Base-by-base conservation (phyloP, 1,284 basidiomycete genomes). In the Cutaneotrichosporon sp. region DNA sequence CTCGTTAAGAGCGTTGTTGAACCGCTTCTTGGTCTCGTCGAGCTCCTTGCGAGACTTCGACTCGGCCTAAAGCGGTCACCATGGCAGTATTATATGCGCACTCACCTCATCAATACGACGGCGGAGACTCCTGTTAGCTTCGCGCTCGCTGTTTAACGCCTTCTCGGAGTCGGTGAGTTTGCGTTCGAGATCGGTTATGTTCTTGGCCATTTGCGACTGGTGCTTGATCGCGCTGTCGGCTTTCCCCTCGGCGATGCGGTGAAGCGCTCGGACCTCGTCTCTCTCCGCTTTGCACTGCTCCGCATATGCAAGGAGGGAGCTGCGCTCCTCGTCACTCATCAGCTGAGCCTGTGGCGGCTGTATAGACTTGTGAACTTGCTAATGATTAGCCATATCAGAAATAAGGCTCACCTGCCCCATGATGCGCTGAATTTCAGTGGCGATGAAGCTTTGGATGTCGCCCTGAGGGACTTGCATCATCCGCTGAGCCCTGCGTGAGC, bases 171-270 rank as follows among this genome's bases (percentile, higher is more conserved):
- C 46, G 18, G 34, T 51, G 0, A 68, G 30, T 50, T 61, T 60
- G 16, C 31, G 21, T 10, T 68, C 66, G 13, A 60, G 18, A 2
- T 61, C 65, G n/a, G 69, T 38, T 31, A 64, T 62, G 46, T 65
- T 60, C 56, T 63, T 72, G 0, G 65, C 66, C 31, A 65, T 22
- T 1, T 40, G 11, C n/a, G 71, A 70, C 51, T 69, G 70, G 10
- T 68, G 58, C 31, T 62, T 69, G 7, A 42, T 68, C 2, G 68
- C 65, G 1, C 63, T 53, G 6, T 65, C 32, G 0, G 38, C 55
- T 50, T 65, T 58, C 0, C n/a, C 31, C 30, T 72, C 67, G 5
- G 65, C 58, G 9, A 59, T 56, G 6, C 60, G 56, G 2, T 61
- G 63, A 22, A 55, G 22, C 6, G 42, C 58, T 0, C 18, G 50